These are phyloP conservation scores for Mycena alexandri DNA, from an alignment of 768 basidiomycete species.

Conservation along the genomic window DNA sequence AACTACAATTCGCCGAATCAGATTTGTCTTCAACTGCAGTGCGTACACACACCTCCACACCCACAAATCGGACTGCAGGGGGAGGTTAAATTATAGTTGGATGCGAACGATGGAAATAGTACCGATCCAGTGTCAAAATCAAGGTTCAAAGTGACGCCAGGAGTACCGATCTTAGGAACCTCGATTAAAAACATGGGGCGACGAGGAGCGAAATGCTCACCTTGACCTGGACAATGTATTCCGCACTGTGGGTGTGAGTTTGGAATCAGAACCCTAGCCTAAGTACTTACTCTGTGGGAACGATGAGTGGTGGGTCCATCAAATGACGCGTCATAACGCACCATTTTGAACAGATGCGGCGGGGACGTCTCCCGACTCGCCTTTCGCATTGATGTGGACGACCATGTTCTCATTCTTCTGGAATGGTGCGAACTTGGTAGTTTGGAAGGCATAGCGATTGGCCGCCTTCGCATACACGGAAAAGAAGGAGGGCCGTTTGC, in stretches of 20 bases:
- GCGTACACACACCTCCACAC: conserved; percentile 33
- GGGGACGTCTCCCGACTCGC: conserved; percentile 42
- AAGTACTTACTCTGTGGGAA: conserved; percentile 29
- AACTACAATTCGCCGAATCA: conserved; percentile 33
- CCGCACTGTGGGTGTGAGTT: conserved; percentile 42
- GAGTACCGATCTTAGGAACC: conserved; percentile 45
- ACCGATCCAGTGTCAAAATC: conserved; percentile 45
- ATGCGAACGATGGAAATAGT: not conserved
- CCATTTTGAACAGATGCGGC: conserved; percentile 43
- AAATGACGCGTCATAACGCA: conserved; percentile 22
- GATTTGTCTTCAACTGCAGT: conserved; percentile 1
- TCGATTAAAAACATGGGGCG: not conserved
- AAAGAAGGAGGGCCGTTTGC: conserved; percentile 27
- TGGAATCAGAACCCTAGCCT: not conserved
- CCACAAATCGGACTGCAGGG: conserved; percentile 29
- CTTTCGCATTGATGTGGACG: conserved; percentile 33
- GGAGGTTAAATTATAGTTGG: not conserved
- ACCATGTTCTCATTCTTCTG: conserved; percentile 36
- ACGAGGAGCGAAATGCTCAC: conserved; percentile 27
- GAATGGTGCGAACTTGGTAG: conserved; percentile 36
- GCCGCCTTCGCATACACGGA: conserved; percentile 38
- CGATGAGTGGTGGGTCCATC: conserved; percentile 8
- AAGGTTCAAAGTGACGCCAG: conserved; percentile 52
- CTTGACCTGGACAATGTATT: conserved; percentile 55
- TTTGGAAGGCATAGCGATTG: conserved; percentile 37